Conservation (phyloP, 2,329 filamentous ascomycete genomes). For the Cladosporium sp. region DNA sequence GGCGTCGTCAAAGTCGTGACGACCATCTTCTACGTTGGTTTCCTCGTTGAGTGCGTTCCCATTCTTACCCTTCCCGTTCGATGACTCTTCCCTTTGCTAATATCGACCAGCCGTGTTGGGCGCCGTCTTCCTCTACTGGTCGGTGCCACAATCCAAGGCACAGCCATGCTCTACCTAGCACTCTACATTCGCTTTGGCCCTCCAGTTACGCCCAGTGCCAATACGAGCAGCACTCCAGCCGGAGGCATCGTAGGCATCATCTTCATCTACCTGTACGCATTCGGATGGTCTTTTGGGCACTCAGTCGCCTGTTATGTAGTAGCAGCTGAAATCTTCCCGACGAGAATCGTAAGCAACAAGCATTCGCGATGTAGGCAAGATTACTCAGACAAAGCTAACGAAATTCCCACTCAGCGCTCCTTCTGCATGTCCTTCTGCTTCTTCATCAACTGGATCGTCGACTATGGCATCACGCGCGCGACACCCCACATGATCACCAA, state of each 20-base stretch:
- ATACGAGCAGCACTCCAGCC: slow-evolving; percentile 14
- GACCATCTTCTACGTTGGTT: slow-evolving; percentile 19
- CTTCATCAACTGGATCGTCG: slow-evolving; percentile 22
- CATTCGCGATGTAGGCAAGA: neutral
- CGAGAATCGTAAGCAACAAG: slow-evolving; percentile 11
- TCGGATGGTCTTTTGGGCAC: slow-evolving; percentile 20
- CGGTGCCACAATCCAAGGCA: slow-evolving; percentile 18
- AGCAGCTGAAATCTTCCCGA: slow-evolving; percentile 20
- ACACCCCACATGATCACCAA: slow-evolving; percentile 19
- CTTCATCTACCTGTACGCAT: slow-evolving; percentile 19
- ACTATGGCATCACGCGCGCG: slow-evolving; percentile 19
- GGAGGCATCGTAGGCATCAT: slow-evolving; percentile 19
- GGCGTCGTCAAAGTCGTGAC: slow-evolving; percentile 19
- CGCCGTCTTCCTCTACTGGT: slow-evolving; percentile 17
- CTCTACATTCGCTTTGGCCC: slow-evolving; percentile 17
- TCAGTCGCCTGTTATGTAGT: slow-evolving; percentile 19
- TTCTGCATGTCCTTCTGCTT: slow-evolving; percentile 22
- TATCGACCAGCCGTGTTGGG: slow-evolving; percentile 14
- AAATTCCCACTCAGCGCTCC: slow-evolving; percentile 4
- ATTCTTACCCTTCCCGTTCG: too few relatives aligned
- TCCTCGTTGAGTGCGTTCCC: slow-evolving; percentile 15
- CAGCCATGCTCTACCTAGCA: slow-evolving; percentile 18
- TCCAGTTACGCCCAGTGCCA: neutral
- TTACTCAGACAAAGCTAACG: neutral
- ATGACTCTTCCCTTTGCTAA: neutral